phyloP scores from a whole-genome alignment of 371 early-diverging fungal species.

The Catenaria anguillulae region DNA sequence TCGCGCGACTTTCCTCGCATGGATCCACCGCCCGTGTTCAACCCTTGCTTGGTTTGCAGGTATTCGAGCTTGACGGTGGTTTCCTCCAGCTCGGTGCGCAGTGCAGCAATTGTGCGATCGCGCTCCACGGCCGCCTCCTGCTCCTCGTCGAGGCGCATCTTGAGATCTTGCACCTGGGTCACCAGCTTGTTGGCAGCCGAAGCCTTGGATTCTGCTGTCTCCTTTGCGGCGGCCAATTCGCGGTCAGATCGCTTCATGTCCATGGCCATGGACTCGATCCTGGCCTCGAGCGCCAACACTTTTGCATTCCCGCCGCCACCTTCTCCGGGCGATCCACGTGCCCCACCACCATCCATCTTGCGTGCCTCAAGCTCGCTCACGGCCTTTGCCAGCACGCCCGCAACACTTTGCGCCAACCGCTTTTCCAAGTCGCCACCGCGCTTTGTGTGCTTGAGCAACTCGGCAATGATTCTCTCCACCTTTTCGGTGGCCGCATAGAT shows the following conservation, averaged over 20 bases:
- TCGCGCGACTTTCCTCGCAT: neutral
- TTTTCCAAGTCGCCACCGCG: slow-evolving; percentile 3
- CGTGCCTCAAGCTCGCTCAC: neutral
- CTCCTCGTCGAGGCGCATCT: neutral
- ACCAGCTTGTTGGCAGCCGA: neutral
- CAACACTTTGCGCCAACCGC: neutral
- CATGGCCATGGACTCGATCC: neutral
- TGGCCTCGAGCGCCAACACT: neutral
- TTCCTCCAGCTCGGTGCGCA: slow-evolving; percentile 6
- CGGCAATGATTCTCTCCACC: neutral
- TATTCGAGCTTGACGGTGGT: neutral
- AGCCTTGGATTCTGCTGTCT: neutral
- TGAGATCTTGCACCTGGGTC: neutral
- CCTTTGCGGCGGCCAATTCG: neutral
- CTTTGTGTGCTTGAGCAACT: slow-evolving; percentile 1
- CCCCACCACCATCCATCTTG: no score
- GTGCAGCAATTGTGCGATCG: neutral
- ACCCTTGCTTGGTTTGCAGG: slow-evolving; percentile 1
- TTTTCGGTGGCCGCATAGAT: neutral
- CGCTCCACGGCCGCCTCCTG: neutral
- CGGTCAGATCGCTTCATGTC: neutral
- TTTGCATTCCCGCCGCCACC: neutral
- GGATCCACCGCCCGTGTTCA: neutral
- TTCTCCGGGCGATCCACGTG: neutral
- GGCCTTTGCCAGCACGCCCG: neutral